Percentiles rank a stretch among this genome's conserved stretches.
These are phyloP conservation scores for Sarocladium brachiariae DNA, from an alignment of 2,329 filamentous ascomycete genomes.

Conservation along the genomic window DNA sequence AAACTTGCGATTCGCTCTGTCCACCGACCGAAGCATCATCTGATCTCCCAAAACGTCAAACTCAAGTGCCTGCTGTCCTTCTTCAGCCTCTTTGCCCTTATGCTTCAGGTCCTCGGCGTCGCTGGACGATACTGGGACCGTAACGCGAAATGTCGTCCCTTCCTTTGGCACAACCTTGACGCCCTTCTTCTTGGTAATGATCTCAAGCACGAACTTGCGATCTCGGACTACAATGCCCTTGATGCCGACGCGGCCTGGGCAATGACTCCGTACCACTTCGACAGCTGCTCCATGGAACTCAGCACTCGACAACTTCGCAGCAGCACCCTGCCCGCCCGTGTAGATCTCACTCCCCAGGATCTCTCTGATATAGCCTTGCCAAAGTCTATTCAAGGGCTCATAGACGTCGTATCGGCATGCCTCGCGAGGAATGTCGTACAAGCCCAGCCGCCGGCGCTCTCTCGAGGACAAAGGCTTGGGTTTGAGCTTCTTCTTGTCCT, in stretches of 20 bases:
- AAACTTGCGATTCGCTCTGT: constrained; percentile 87
- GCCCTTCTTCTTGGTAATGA: constrained; percentile 65
- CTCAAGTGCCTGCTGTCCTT: constrained; percentile 41
- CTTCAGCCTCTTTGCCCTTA: constrained; percentile 12
- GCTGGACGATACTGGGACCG: constrained; percentile 48
- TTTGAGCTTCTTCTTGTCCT: constrained; percentile 41
- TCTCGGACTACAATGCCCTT: constrained; percentile 85
- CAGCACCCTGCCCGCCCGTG: constrained; percentile 50
- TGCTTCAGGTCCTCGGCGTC: constrained; percentile 13
- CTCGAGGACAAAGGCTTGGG: constrained; percentile 70
- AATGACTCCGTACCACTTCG: constrained; percentile 75
- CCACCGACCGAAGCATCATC: constrained; percentile 74
- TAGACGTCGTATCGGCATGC: constrained; percentile 64
- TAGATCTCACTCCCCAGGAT: constrained; percentile 59
- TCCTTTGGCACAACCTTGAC: constrained; percentile 85
- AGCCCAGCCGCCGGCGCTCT: constrained; percentile 63
- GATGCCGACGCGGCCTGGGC: constrained; percentile 73
- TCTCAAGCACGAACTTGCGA: constrained; percentile 76
- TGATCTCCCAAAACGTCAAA: constrained; percentile 86
- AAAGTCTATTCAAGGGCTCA: constrained; percentile 68
- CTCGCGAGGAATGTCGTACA: constrained; percentile 67
- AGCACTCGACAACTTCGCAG: constrained; percentile 72
- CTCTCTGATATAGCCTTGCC: constrained; percentile 80
- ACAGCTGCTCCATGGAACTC: constrained; percentile 86
- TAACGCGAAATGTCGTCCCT: constrained; percentile 75